Evolutionary conservation across 495 filamentous ascomycete genomes (phyloP), one percentile per base, ranked within the genome.

Genomic region (Talaromyces borbonicus): DNA sequence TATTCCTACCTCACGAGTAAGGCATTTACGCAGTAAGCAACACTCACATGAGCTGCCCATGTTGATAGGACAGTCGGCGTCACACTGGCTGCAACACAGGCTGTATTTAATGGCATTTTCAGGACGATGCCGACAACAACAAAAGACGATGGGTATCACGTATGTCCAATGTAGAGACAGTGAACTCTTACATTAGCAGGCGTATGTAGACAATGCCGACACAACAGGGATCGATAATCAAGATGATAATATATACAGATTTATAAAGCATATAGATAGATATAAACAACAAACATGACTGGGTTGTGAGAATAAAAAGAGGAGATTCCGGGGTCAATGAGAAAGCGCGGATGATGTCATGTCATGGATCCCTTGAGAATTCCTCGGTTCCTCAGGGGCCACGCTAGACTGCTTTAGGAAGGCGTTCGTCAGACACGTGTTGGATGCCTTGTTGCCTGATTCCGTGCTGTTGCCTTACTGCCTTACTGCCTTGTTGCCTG

Each of bases 1-100:
- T 47, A 35, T 19, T 8, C 22, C 14, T 9, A 43, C 37, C 19
- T 4, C 19, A 18, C 12, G 18, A 18, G 25, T 49, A 43, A 29
- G 8, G 5, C 3, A 26, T 8, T 16, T 26, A 31, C 5, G 2
- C 14, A 24, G 41, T 32, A 9, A 23, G 38, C 9, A 9, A 31
- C 39, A 59, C 67, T 38, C 69, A 87, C 85, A 72, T 94, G 87
- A 52, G 76, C 79, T 55, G 93, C 60, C 43, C 85, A 78, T 5
- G 87, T 90, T 36, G 82, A 79, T 25, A 93, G 65, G 25, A 90
- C 82, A 1, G 82, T 81, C 11, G 87, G 87, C 49, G 85, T 83
- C 30, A 94, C 76, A 23, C 84, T 86, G 48, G 82, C 70, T 24
- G 73, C 71, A 30, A 92, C 74, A 2, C 83, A 74, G 25, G 86